Evolutionary conservation across 2,329 filamentous ascomycete species (phyloP), one percentile per base, ranked within the genome.

Genomic region (Ascochyta rabiei): DNA sequence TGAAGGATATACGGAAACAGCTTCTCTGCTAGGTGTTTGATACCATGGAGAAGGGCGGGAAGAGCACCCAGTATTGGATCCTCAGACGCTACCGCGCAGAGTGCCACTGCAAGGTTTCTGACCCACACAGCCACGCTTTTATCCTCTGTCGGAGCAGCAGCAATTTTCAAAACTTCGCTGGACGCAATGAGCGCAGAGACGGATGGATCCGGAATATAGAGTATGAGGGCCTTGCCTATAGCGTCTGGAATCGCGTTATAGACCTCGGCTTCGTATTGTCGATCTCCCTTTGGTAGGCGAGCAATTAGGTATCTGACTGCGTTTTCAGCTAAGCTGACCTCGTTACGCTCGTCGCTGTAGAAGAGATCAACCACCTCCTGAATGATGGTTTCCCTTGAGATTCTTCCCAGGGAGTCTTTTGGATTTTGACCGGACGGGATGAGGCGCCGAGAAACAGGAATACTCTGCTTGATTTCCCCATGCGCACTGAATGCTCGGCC

Each of bases 1-100:
- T 99, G 96, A 3, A 96, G 79, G 48, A 98, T 84, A 61, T 90
- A 96, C 0, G 93, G 92, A 44, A 98, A 88, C 0, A 91, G 80
- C 37, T 86, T 83, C 56, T 87, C 83, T 0, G 92, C 89, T 68
- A 97, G 86, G 0, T 84, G 84, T 35, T 84, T 81, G 23, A 93
- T 84, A 12, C 82, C 81, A 12, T 79, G 74, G 4, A 97, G 78
- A 34, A 95, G 82, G 5, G 84, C 84, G 1, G 84, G 79, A 21
- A 98, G 75, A 2, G 88, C 84, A 10, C 83, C 83, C 35, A 97
- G 80, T 2, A 96, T 80, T 13, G 88, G 84, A 55, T 90, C 88
- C 16, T 85, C 77, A 37, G 81, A 31, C 83, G 85, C 56, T 64
- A 70, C 57, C 26, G 54, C 53, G 43, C 71, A 72, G 18, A 96